phyloP scores from a whole-genome alignment of 2,329 filamentous ascomycete genomes.

The Talaromyces piceae region DNA sequence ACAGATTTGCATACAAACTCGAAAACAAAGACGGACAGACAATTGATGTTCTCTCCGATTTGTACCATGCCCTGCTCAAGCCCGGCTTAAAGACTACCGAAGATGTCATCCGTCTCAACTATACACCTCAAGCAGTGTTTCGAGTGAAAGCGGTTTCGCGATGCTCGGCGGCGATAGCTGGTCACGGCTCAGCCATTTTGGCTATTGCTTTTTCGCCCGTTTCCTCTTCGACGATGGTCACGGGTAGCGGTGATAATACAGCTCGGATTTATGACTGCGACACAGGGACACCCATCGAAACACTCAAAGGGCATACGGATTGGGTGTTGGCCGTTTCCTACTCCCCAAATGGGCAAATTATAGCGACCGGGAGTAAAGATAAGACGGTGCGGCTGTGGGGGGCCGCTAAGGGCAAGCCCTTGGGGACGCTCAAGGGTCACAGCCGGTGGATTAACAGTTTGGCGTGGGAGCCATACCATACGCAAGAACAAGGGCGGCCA shows the following conservation, averaged over 20 bases:
- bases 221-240: constrained; percentile 69
- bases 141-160: constrained; percentile 85
- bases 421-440: constrained; percentile 75
- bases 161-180: constrained; percentile 79
- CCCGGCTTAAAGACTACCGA: constrained; percentile 50
- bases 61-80: constrained; percentile 47
- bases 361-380: constrained; percentile 91
- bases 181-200: constrained; percentile 86
- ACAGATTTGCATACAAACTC: constrained; percentile 56
- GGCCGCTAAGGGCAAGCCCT: constrained; percentile 66
- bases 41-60: constrained; percentile 39
- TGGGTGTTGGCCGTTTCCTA: constrained; percentile 87
- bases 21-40: constrained; percentile 28
- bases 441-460: constrained; percentile 82
- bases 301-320: constrained; percentile 75
- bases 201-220: constrained; percentile 77
- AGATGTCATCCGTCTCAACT: constrained; percentile 55
- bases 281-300: constrained; percentile 80
- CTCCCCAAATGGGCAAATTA: constrained; percentile 70
- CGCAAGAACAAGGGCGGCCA: constrained; percentile 65
- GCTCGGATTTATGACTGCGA: constrained; percentile 93
- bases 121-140: constrained; percentile 83
- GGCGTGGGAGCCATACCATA: constrained; percentile 89
- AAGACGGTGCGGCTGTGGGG: constrained; percentile 88
- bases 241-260: constrained; percentile 83